A percentile compares a stretch with the other conserved stretches of the same genome.
phyloP scores from a whole-genome alignment of 768 basidiomycete species.

The Podaxis sp. region DNA sequence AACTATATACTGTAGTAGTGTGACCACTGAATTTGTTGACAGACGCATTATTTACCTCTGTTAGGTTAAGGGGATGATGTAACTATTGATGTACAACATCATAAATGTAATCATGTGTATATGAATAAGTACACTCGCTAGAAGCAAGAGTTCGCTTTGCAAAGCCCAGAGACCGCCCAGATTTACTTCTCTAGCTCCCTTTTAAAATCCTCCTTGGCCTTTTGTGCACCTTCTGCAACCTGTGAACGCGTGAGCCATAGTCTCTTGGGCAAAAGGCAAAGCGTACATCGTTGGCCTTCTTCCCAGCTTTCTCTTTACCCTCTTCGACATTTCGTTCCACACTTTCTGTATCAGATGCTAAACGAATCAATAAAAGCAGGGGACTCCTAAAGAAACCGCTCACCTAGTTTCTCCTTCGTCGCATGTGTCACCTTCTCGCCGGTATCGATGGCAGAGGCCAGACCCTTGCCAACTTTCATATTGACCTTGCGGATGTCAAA shows the following conservation, averaged over 20 bases:
- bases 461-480: conserved; percentile 37
- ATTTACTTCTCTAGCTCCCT: conserved; percentile 19
- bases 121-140: neutral
- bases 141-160: too few species aligned
- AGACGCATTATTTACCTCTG: neutral
- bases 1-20: too few species aligned
- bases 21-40: neutral
- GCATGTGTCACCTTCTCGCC: conserved; percentile 37
- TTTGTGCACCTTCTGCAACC: conserved; percentile 28
- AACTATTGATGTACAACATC: neutral
- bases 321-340: conserved; percentile 27
- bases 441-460: conserved; percentile 43
- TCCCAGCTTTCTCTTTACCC: conserved; percentile 26
- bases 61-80: neutral
- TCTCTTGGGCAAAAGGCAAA: neutral
- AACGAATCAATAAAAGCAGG: neutral
- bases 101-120: neutral
- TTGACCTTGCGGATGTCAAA: conserved; percentile 31
- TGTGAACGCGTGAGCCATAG: conserved; percentile 11
- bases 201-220: conserved; percentile 32
- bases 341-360: conserved; percentile 24
- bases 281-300: conserved; percentile 37
- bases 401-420: conserved; percentile 39
- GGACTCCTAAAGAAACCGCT: conserved; percentile 7
- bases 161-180: neutral